These are phyloP conservation scores for Albizia julibrissin DNA, from an alignment of 306 rosid genomes.

Conservation along the genomic window DNA sequence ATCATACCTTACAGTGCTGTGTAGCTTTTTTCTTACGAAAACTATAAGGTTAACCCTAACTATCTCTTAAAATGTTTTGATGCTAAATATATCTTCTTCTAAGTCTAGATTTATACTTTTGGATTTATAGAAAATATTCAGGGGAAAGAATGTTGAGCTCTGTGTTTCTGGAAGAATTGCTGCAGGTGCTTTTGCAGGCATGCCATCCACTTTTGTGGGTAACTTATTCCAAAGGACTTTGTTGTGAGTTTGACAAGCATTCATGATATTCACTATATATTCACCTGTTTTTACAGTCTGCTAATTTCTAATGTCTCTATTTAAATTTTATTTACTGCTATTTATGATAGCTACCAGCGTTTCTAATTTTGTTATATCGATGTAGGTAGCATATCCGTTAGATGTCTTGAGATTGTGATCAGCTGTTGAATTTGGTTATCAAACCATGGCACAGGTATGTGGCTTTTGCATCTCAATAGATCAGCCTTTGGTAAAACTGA, in stretches of 20 bases:
- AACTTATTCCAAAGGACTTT: too few relatives aligned
- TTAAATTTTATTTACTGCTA: too few relatives aligned
- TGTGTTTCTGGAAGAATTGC: conserved; percentile 91
- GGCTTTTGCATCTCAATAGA: conserved; percentile 20
- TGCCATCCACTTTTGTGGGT: too few relatives aligned
- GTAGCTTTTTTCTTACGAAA: conserved; percentile 89
- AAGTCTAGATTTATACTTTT: conserved; percentile 31
- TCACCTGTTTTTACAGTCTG: too few relatives aligned
- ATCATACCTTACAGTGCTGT: conserved; percentile 94
- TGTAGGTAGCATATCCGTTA: conserved; percentile 52
- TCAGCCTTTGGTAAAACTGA: conserved; percentile 22
- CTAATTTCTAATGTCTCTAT: too few relatives aligned
- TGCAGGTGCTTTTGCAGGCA: conserved; percentile 84
- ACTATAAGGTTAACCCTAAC: conserved; percentile 63
- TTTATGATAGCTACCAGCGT: too few relatives aligned
- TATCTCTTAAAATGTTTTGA: conserved; percentile 25
- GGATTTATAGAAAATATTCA: conserved; percentile 66
- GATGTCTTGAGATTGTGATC: conserved; percentile 83
- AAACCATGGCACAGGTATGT: conserved; percentile 75
- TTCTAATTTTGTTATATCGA: too few relatives aligned
- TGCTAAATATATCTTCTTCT: conserved; percentile 14
- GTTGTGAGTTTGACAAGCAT: too few relatives aligned
- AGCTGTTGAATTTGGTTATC: conserved; percentile 88
- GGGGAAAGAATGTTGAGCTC: conserved; percentile 70
- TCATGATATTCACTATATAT: neutral